These are phyloP conservation scores for Carex parvula DNA, from an alignment of 176 grass and related monocot species.

Conservation along the genomic window DNA sequence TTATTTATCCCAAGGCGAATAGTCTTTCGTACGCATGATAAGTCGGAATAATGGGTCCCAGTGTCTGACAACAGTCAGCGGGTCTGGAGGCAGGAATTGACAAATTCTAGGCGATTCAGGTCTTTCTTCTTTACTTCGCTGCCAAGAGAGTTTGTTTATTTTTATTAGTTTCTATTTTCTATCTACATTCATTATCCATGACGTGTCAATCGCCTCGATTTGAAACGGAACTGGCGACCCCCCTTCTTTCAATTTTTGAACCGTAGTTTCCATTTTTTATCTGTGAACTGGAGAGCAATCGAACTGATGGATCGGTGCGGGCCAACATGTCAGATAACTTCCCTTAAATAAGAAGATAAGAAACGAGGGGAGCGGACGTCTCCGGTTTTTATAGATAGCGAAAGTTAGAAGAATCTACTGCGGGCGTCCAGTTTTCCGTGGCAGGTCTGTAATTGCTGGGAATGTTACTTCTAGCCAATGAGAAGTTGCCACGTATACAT, in stretches of 20 bases:
- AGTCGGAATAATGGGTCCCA: background rate
- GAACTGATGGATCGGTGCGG: background rate
- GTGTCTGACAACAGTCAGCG: constrained; percentile 16
- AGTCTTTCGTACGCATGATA: background rate
- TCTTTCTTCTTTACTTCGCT: background rate
- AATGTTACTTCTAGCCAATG: background rate
- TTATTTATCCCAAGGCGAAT: background rate
- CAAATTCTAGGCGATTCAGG: constrained; percentile 23
- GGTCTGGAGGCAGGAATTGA: constrained; percentile 27
- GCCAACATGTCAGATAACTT: background rate
- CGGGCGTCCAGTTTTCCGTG: background rate
- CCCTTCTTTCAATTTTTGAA: background rate
- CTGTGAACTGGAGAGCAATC: background rate
- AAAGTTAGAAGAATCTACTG: background rate
- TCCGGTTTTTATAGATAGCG: background rate
- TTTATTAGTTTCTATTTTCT: background rate
- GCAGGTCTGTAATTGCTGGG: background rate
- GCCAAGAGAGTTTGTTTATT: background rate
- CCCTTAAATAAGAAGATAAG: background rate
- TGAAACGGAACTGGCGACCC: background rate
- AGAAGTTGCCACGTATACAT: background rate
- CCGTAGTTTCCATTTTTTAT: background rate
- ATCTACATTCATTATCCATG: constrained; percentile 18
- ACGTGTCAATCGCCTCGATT: background rate
- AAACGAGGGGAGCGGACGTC: background rate